These are phyloP conservation scores for Aegilops umbellulata DNA, from an alignment of 176 grass and related monocot species.

Conservation along the genomic window DNA sequence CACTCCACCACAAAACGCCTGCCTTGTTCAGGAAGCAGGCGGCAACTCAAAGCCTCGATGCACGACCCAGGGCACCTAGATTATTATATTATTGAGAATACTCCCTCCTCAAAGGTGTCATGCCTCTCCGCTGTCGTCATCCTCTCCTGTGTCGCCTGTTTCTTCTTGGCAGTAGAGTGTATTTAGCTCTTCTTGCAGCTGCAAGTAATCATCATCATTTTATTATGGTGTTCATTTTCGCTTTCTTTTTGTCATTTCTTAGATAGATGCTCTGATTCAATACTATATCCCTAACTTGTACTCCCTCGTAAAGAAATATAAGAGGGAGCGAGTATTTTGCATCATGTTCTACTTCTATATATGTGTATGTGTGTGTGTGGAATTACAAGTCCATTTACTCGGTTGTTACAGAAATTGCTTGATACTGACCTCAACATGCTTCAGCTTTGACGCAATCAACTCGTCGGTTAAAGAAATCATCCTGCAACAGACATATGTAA, in stretches of 20 bases:
- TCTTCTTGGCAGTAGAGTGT: slow-evolving; percentile 75
- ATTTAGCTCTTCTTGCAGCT: slow-evolving; percentile 92
- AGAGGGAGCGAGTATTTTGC: too few species aligned
- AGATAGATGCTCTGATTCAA: neutral
- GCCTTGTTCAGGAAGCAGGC: neutral
- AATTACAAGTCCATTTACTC: neutral
- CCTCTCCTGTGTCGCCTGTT: slow-evolving; percentile 43
- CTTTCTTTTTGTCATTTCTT: neutral
- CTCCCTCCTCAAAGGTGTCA: slow-evolving; percentile 33
- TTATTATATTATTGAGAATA: slow-evolving; percentile 17
- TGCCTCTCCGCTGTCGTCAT: slow-evolving; percentile 45
- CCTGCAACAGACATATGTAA: slow-evolving; percentile 42
- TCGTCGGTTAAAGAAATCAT: slow-evolving; percentile 88
- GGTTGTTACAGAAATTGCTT: neutral
- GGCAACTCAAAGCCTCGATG: neutral
- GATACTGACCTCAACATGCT: slow-evolving; percentile 70
- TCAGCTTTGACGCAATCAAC: slow-evolving; percentile 68
- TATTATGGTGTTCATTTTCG: neutral
- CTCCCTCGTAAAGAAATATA: too few species aligned
- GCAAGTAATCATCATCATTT: slow-evolving; percentile 12
- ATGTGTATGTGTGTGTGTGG: too few species aligned
- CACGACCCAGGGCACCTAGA: slow-evolving; percentile 11
- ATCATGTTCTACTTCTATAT: too few species aligned
- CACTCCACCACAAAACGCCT: neutral
- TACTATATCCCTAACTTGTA: neutral